Conservation (phyloP, 2,329 filamentous ascomycete genomes). For the Ophiocordyceps australis region DNA sequence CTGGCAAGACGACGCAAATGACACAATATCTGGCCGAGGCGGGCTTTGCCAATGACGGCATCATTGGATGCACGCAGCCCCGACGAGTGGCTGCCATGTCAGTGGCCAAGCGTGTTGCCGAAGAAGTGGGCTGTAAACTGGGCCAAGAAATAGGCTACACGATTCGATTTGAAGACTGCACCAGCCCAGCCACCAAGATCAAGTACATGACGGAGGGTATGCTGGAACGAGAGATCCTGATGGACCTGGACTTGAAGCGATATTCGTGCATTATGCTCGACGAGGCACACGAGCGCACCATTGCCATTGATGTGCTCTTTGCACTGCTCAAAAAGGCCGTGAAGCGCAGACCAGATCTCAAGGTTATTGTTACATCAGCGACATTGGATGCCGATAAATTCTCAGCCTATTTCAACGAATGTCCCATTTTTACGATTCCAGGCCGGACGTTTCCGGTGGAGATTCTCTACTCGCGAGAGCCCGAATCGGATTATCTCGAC, state of each 20-base stretch:
- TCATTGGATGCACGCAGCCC: conserved; percentile 93
- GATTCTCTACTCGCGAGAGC: conserved; percentile 85
- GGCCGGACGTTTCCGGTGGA: conserved; percentile 92
- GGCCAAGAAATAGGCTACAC: conserved; percentile 93
- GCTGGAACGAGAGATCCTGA: conserved; percentile 84
- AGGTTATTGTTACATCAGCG: conserved; percentile 90
- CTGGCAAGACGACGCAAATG: conserved; percentile 90
- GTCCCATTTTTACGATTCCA: conserved; percentile 91
- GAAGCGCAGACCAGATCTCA: conserved; percentile 69
- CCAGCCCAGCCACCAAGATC: conserved; percentile 72
- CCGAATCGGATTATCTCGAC: conserved; percentile 90
- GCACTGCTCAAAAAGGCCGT: conserved; percentile 86
- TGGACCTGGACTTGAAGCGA: conserved; percentile 73
- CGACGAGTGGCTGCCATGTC: conserved; percentile 96
- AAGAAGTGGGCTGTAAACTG: conserved; percentile 83
- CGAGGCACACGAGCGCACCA: conserved; percentile 93
- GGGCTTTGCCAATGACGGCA: conserved; percentile 70
- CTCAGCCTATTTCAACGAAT: conserved; percentile 87
- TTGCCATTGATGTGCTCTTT: conserved; percentile 89
- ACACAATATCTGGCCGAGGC: conserved; percentile 91
- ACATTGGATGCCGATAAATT: conserved; percentile 97
- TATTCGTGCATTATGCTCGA: conserved; percentile 98
- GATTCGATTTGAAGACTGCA: conserved; percentile 93
- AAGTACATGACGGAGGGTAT: conserved; percentile 99
- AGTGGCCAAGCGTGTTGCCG: conserved; percentile 87